Conservation (phyloP, 2,329 filamentous ascomycete species). For the Coleophoma eucalyptorum region DNA sequence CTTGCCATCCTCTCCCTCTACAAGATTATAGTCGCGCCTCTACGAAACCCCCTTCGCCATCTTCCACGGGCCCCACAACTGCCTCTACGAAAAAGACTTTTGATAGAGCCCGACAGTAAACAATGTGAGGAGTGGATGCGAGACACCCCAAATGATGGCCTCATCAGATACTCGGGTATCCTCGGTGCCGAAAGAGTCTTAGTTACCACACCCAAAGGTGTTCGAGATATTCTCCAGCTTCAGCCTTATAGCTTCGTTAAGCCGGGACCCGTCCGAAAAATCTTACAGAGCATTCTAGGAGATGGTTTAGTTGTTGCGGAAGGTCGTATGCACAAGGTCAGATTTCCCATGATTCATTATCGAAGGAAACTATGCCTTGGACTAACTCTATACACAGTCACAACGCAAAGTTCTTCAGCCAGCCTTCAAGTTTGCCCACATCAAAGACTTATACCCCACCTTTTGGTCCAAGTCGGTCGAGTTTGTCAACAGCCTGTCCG, state of each 20-base stretch:
- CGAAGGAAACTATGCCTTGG: neutral
- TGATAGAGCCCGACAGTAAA: too few relatives aligned
- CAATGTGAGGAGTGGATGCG: slow-evolving; percentile 39
- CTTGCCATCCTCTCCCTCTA: too few relatives aligned
- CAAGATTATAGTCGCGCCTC: too few relatives aligned
- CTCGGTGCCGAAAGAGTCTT: slow-evolving; percentile 63
- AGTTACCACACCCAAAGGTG: slow-evolving; percentile 55
- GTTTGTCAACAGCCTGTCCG: slow-evolving; percentile 58
- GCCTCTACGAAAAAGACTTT: too few relatives aligned
- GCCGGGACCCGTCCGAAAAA: slow-evolving; percentile 47
- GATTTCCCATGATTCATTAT: neutral
- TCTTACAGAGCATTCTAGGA: slow-evolving; percentile 62
- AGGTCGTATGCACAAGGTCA: slow-evolving; percentile 77
- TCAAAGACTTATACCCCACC: slow-evolving; percentile 78
- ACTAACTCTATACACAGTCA: slow-evolving; percentile 22
- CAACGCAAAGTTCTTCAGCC: slow-evolving; percentile 78
- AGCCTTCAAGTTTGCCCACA: slow-evolving; percentile 79
- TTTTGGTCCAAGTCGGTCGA: slow-evolving; percentile 80
- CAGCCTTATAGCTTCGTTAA: slow-evolving; percentile 70
- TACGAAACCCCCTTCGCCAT: too few relatives aligned
- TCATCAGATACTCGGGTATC: slow-evolving; percentile 62
- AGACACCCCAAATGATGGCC: slow-evolving; percentile 60
- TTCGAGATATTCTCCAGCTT: slow-evolving; percentile 66
- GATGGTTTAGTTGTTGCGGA: slow-evolving; percentile 75
- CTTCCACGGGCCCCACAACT: too few relatives aligned